A percentile compares a stretch with the other conserved stretches of the same genome.
These are phyloP conservation scores for Pleurotus eryngii DNA, from an alignment of 768 basidiomycete species.

Conservation along the genomic window DNA sequence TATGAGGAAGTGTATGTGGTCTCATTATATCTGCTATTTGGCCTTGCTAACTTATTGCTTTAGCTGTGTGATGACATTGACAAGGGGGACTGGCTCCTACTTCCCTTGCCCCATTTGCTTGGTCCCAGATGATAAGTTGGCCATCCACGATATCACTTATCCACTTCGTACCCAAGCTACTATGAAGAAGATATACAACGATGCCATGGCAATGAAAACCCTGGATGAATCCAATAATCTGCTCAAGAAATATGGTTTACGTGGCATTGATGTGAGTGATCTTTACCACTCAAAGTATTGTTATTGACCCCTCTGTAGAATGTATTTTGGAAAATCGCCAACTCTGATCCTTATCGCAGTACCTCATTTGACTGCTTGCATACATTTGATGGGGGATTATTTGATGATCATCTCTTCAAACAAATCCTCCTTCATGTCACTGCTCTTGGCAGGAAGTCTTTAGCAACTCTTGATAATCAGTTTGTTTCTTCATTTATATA, in stretches of 20 bases:
- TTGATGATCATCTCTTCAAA: conserved; percentile 27
- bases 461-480: conserved; percentile 19
- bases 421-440: conserved; percentile 21
- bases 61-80: conserved; percentile 38
- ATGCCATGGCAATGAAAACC: conserved; percentile 12
- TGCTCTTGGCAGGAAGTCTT: conserved; percentile 10
- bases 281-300: conserved; percentile 5
- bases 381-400: conserved; percentile 27
- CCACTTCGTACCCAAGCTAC: conserved; percentile 13
- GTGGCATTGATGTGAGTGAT: conserved; percentile 18
- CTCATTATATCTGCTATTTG: conserved; percentile 2
- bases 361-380: conserved; percentile 39
- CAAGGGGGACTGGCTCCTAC: conserved; percentile 21
- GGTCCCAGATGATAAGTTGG: conserved; percentile 23
- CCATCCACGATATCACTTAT: conserved; percentile 17
- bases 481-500: conserved; percentile 14
- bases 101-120: conserved; percentile 37
- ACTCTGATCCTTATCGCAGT: conserved; percentile 30
- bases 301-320: conserved; percentile 24
- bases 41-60: neutral
- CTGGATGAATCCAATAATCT: conserved; percentile 7
- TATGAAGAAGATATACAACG: conserved; percentile 10
- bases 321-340: conserved; percentile 33
- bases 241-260: conserved; percentile 19
- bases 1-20: conserved; percentile 44